Evolutionary conservation across 1,284 basidiomycete genomes (phyloP), one percentile per base, ranked within the genome.

Genomic region (Leucoagaricus sp.): DNA sequence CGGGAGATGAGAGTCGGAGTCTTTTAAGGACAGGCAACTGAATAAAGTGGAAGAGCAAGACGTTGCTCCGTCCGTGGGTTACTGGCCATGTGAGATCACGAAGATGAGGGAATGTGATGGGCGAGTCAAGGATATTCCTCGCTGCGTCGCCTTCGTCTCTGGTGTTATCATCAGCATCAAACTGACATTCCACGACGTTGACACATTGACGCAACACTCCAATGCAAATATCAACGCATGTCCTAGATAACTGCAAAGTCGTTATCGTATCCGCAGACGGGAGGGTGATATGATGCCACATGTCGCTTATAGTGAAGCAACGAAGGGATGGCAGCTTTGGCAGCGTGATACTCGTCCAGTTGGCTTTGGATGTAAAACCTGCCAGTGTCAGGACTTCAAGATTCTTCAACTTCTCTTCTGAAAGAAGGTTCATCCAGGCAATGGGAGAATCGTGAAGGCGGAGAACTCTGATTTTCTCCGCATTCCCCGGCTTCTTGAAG

Each of bases 121-220:
- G 40, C 15, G 41, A 42, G 17, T 28, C 2, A 8, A 31, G 2
- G 25, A 10, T 26, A 36, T 7, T 23, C n/a, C 15, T 7, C 7
- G 9, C 15, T 17, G 13, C 12, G n/a, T 10, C 21, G 10, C 8
- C n/a, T 21, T 25, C 17, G 17, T 25, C 23, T 8, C 19, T 44
- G 7, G 8, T 9, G 8, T 33, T n/a, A 15, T 38, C n/a, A 33
- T 26, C 12, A 28, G 12, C 17, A 9, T n/a, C 6, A 17, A 29
- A 52, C 13, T 52, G 50, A 10, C 50, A 52, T 29, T 52, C 50
- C 10, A 42, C 19, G 15, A 52, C 38, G 19, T 52, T 52, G 4
- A 10, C 15, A 19, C 41, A 52, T 13, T 52, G 40, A 9, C 19
- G 13, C n/a, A 52, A 31, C 15, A 52, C 21, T n/a, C 29, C 40